Evolutionary conservation across 345 rosid species (phyloP).

Genomic region (Chamaenerion angustifolium): DNA sequence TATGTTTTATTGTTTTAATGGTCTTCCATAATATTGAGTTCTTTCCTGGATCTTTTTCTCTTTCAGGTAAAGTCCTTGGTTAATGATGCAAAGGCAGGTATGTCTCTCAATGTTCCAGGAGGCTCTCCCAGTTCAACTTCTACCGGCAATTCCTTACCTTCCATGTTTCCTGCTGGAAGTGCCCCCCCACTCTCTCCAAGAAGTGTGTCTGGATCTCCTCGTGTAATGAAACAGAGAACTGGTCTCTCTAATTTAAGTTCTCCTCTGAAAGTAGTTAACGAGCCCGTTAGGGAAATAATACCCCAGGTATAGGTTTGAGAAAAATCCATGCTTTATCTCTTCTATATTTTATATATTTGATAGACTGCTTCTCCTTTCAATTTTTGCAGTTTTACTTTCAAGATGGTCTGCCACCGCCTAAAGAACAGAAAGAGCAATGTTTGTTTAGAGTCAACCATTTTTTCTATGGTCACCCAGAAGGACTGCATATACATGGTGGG

Average conservation of each 20-base stretch:
- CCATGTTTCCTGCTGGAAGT: constrained; percentile 65
- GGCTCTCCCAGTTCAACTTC: constrained; percentile 27
- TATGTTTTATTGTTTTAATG: not conserved
- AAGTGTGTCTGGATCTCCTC: constrained; percentile 61
- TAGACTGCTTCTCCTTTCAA: constrained; percentile 7
- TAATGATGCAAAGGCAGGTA: constrained; percentile 60
- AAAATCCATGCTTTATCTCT: not conserved
- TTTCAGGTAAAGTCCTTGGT: constrained; percentile 59
- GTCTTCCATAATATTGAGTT: not conserved
- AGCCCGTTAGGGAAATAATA: constrained; percentile 52
- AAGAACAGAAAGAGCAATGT: constrained; percentile 55
- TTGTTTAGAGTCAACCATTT: constrained; percentile 35
- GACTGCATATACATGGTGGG: constrained; percentile 54
- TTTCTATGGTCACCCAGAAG: constrained; percentile 42
- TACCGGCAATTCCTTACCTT: constrained; percentile 51
- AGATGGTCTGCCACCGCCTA: constrained; percentile 63
- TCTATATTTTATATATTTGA: not conserved
- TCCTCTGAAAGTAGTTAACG: constrained; percentile 47
- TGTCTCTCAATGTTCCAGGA: constrained; percentile 30
- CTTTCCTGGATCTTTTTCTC: not conserved
- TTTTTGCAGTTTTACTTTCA: constrained; percentile 73
- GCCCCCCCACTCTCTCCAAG: constrained; percentile 93
- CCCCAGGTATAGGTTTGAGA: constrained; percentile 55
- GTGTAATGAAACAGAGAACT: constrained; percentile 43
- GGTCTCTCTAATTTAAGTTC: constrained; percentile 66